phyloP scores from a whole-genome alignment of 2,329 filamentous ascomycete genomes.

The Fusarium sp. region DNA sequence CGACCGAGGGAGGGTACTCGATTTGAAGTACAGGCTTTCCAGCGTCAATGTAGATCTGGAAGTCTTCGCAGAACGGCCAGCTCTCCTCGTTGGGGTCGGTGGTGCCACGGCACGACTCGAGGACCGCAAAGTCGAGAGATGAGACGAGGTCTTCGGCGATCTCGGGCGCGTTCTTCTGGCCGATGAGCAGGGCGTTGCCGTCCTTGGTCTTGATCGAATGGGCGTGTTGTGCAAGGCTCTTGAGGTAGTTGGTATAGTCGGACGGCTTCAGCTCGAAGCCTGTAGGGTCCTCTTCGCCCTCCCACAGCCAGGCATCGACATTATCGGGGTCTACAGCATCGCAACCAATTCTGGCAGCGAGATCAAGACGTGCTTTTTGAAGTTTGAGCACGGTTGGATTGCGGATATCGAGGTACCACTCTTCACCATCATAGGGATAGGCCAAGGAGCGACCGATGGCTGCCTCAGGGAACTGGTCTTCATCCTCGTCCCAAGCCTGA shows the following conservation, averaged over 20 bases:
- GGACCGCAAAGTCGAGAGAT: slow-evolving; percentile 48
- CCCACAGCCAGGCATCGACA: slow-evolving; percentile 45
- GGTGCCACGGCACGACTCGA: slow-evolving; percentile 49
- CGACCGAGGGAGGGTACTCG: slow-evolving; percentile 47
- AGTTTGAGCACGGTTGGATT: slow-evolving; percentile 39
- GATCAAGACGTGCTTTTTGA: slow-evolving; percentile 46
- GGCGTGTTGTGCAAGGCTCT: slow-evolving; percentile 43
- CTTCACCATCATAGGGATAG: slow-evolving; percentile 41
- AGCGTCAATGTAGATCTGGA: slow-evolving; percentile 44
- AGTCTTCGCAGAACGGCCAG: slow-evolving; percentile 45
- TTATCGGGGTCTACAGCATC: slow-evolving; percentile 51
- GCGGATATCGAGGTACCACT: slow-evolving; percentile 46
- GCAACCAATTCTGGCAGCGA: slow-evolving; percentile 44
- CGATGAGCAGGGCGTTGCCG: slow-evolving; percentile 43
- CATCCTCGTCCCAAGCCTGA: slow-evolving; percentile 45
- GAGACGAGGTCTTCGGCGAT: slow-evolving; percentile 41
- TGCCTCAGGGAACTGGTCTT: slow-evolving; percentile 37
- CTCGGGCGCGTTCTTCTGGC: slow-evolving; percentile 49
- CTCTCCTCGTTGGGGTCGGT: slow-evolving; percentile 28
- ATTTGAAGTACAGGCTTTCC: slow-evolving; percentile 49
- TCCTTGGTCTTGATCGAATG: slow-evolving; percentile 42
- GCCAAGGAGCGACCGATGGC: slow-evolving; percentile 41
- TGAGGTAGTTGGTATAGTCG: slow-evolving; percentile 46
- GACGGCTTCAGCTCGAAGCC: slow-evolving; percentile 44
- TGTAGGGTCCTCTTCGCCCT: slow-evolving; percentile 41